Base-by-base conservation (phyloP, 163 green algal species). In the Volvox carteri region DNA sequence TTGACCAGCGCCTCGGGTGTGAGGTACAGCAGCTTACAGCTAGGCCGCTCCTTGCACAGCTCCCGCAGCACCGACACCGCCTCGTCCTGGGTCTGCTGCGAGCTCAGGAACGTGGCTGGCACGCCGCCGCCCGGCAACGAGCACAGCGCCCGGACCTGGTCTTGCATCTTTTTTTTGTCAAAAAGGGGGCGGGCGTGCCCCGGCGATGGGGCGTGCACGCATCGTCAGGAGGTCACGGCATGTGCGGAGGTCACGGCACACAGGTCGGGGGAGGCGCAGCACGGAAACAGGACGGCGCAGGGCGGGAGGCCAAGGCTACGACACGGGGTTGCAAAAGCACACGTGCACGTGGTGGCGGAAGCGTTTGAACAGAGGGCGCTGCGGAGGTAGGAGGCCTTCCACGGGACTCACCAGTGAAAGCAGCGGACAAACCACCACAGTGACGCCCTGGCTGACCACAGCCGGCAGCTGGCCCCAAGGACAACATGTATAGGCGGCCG, bases 361-460 rank as follows among this genome's bases (percentile, higher is more conserved):
- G n/a, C n/a, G n/a, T n/a, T n/a, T n/a, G n/a, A n/a, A n/a, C n/a
- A n/a, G n/a, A n/a, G n/a, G n/a, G n/a, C n/a, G n/a, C n/a, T n/a
- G n/a, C n/a, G n/a, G n/a, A n/a, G n/a, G n/a, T n/a, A n/a, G n/a
- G n/a, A n/a, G n/a, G n/a, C n/a, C n/a, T n/a, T n/a, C n/a, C n/a
- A n/a, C n/a, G n/a, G n/a, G n/a, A 28, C 65, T 46, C 93, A 99
- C 99, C 46, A 99, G 95, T 11, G 94, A 96, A 33, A 99, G 94
- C 77, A 99, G 94, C 41, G 97, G 97, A 21, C 95, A 98, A 16
- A 99, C 94, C 19, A 99, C 97, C 46, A 99, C 89, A 2, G 95
- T 97, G 7, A 98, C 44, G 42, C 95, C 95, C 6, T 21, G 56
- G 18, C 39, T 58, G 25, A 98, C n/a, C 75, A 96, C 80, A 8